Percentiles rank a stretch among this genome's conserved stretches.
phyloP scores from a whole-genome alignment of 1,139 yeast species.

The Geotrichum carabidarum region DNA sequence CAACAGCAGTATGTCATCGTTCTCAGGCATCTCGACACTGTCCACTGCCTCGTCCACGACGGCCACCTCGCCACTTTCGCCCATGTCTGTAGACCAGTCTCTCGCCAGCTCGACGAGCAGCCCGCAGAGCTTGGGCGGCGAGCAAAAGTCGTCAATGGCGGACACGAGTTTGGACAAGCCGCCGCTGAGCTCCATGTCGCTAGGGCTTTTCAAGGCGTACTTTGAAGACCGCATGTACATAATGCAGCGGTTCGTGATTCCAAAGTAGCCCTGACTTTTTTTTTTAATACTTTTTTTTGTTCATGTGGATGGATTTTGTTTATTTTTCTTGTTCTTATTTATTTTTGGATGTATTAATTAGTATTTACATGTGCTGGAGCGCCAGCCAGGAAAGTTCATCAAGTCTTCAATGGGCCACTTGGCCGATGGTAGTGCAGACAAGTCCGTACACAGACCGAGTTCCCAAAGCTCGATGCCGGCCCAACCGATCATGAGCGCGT shows the following conservation, averaged over 20 bases:
- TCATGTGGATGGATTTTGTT: background rate
- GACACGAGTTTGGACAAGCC: background rate
- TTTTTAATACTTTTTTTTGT: conserved; percentile 11
- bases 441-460: conserved; percentile 45
- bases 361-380: background rate
- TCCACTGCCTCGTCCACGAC: conserved; percentile 3
- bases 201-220: conserved; percentile 29
- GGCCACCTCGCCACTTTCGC: conserved; percentile 1
- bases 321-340: background rate
- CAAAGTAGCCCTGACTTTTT: background rate
- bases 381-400: conserved; percentile 19
- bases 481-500: conserved; percentile 96
- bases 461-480: conserved; percentile 89
- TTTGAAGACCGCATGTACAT: conserved; percentile 31
- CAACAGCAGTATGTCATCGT: conserved; percentile 4
- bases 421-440: conserved; percentile 54
- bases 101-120: background rate
- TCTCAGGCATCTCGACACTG: conserved; percentile 3
- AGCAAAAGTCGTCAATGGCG: background rate
- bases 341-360: background rate
- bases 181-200: conserved; percentile 14
- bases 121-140: background rate
- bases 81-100: conserved; percentile 1
- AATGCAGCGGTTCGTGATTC: conserved; percentile 20
- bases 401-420: conserved; percentile 59